These are phyloP conservation scores for Podila verticillata DNA, from an alignment of 192 early-diverging fungal genomes.

Conservation along the genomic window DNA sequence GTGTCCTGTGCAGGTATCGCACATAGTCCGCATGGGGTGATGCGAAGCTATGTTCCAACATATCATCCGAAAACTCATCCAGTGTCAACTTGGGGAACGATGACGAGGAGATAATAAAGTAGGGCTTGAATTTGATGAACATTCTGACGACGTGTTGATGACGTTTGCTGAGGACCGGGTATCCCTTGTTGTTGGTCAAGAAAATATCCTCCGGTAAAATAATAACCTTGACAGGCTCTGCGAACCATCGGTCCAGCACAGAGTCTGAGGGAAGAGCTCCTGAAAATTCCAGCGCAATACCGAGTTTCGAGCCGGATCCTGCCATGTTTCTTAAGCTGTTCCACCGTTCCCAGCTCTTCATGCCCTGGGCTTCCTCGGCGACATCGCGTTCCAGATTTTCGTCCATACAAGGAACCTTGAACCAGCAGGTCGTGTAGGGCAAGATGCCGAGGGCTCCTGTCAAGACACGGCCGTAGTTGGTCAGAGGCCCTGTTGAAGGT, in stretches of 20 bases:
- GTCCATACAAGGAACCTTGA: slow-evolving; percentile 58
- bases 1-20: slow-evolving; percentile 72
- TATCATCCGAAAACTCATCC: slow-evolving; percentile 36
- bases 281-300: slow-evolving; percentile 68
- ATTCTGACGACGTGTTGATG: slow-evolving; percentile 77
- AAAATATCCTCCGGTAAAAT: slow-evolving; percentile 81
- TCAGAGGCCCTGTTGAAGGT: slow-evolving; percentile 24
- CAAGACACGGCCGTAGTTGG: slow-evolving; percentile 70
- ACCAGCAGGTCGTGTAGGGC: slow-evolving; percentile 22
- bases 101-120: slow-evolving; percentile 53
- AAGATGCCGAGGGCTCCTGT: slow-evolving; percentile 39
- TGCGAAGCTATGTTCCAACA: slow-evolving; percentile 56
- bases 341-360: slow-evolving; percentile 79
- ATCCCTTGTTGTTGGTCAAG: slow-evolving; percentile 81
- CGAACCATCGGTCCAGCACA: slow-evolving; percentile 74
- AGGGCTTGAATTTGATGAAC: slow-evolving; percentile 54
- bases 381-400: slow-evolving; percentile 37
- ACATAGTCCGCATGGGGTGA: slow-evolving; percentile 82
- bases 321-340: slow-evolving; percentile 79
- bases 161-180: slow-evolving; percentile 84
- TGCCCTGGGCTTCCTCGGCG: slow-evolving; percentile 24
- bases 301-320: slow-evolving; percentile 72
- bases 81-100: slow-evolving; percentile 41
- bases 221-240: slow-evolving; percentile 87
- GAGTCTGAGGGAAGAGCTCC: slow-evolving; percentile 58